phyloP scores from a whole-genome alignment of 441 rosid genomes.

The Arabidopsis hybrid region DNA sequence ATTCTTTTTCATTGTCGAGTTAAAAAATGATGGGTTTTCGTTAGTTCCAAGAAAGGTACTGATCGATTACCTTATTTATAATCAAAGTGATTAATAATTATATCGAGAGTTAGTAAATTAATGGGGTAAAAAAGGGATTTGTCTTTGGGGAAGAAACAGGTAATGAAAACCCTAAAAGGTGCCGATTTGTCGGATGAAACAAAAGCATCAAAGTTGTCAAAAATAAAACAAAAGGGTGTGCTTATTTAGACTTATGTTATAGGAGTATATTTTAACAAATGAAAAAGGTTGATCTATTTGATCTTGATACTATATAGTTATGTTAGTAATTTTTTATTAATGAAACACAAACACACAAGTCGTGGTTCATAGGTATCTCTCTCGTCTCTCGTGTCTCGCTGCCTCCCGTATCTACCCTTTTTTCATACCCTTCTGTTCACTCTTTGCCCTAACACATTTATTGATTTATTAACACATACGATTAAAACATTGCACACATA shows the following conservation, averaged over 20 bases:
- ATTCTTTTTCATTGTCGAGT: conserved; percentile 43
- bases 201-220: conserved; percentile 51
- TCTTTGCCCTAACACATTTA: conserved; percentile 42
- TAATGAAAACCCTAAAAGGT: conserved; percentile 51
- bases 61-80: conserved; percentile 24
- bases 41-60: conserved; percentile 43
- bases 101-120: conserved; percentile 19
- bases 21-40: conserved; percentile 43
- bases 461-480: conserved; percentile 8
- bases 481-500: conserved; percentile 33
- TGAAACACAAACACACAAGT: conserved; percentile 36
- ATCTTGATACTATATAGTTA: not conserved
- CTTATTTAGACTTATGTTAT: conserved; percentile 46
- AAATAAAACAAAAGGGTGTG: conserved; percentile 48
- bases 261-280: not conserved
- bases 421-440: conserved; percentile 41
- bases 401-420: conserved; percentile 37
- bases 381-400: conserved; percentile 40
- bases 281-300: not conserved
- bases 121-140: conserved; percentile 40
- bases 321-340: conserved; percentile 1
- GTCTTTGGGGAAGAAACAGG: conserved; percentile 49
- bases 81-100: conserved; percentile 16
- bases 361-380: conserved; percentile 42
- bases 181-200: conserved; percentile 51